Base-by-base conservation (phyloP, 768 basidiomycete species). In the Phylloporus rhodoxanthus region DNA sequence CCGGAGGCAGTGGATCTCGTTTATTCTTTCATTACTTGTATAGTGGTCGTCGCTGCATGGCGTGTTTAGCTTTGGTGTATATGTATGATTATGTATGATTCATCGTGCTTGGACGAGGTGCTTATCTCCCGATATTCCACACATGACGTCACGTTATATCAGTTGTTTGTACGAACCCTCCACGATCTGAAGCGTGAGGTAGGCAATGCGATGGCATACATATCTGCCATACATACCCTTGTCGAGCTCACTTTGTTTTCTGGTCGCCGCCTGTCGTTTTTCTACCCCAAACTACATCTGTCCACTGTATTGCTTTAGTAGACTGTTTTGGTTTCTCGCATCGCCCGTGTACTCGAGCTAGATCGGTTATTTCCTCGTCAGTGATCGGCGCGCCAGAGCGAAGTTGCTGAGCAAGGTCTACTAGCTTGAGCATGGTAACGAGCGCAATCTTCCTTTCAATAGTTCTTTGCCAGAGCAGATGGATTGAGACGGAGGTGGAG, bases 401-500 rank as follows among this genome's bases (percentile, higher is more conserved):
- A 42, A 87, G 66, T 51, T 79, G 79, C 23, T 72, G 67, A 7
- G 72, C 71, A 47, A 86, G 73, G 45, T 79, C 78, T 49, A 81
- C 75, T 50, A 88, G 71, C 53, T 88, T 78, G 20, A 83, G 85
- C 82, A 45, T 74, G 64, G 37, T 75, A 60, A 21, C 76, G 76
- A 14, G 78, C 71, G 34, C 75, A n/a, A n/a, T n/a, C 36, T 79
- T 79, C 40, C 73, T 75, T 30, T 72, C 69, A 0, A 59, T 57
- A 43, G 72, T 76, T 51, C 80, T 74, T 45, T 78, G 74, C 59
- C 68, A 73, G 32, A 86, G 73, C 25, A 85, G 70, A 65, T 88
- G 84, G 49, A 85, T 80, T 25, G 83, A 79, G 52, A 86, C 63
- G 20, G 85, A 85, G 42, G 77, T 80, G 26, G 82, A 78, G 64